Percentiles rank a stretch among this genome's conserved stretches.
These are phyloP conservation scores for Cryptococcus sp. DNA, from an alignment of 1,284 basidiomycete species.

Conservation along the genomic window DNA sequence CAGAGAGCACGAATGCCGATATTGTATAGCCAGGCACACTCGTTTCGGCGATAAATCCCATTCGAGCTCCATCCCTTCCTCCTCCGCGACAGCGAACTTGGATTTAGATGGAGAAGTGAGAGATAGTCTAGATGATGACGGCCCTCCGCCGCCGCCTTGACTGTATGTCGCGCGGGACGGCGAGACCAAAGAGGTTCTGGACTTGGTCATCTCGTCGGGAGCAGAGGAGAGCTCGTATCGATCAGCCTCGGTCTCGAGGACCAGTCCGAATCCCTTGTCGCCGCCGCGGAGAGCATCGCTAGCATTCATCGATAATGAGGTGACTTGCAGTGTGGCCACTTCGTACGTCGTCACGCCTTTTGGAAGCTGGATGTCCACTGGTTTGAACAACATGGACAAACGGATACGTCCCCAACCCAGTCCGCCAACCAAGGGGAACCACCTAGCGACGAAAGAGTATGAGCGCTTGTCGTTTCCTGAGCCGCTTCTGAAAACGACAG, in stretches of 20 bases:
- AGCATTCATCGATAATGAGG: constrained; percentile 26
- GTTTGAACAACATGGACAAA: constrained; percentile 53
- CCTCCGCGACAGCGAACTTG: neutral
- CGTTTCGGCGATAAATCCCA: constrained; percentile 9
- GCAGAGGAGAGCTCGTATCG: constrained; percentile 19
- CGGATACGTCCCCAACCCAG: constrained; percentile 51
- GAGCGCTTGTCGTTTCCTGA: too few species aligned
- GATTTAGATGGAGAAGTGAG: constrained; percentile 4
- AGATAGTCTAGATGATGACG: neutral
- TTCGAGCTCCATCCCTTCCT: constrained; percentile 15
- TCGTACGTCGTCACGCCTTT: constrained; percentile 46
- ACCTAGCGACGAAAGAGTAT: constrained; percentile 22
- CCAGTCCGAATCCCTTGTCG: constrained; percentile 28
- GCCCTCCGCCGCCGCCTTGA: too few species aligned
- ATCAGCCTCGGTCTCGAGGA: constrained; percentile 46
- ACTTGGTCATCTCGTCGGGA: neutral
- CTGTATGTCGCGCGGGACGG: too few species aligned
- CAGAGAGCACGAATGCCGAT: constrained; percentile 50
- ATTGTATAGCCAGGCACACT: constrained; percentile 43
- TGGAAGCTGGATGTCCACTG: constrained; percentile 49
- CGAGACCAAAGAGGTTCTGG: neutral
- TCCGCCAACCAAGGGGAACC: constrained; percentile 50
- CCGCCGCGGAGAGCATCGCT: constrained; percentile 12
- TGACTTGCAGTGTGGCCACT: constrained; percentile 45
- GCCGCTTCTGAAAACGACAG: too few species aligned